Base-by-base conservation (phyloP, 177 flowering plant species). In the Vitis hybrid region DNA sequence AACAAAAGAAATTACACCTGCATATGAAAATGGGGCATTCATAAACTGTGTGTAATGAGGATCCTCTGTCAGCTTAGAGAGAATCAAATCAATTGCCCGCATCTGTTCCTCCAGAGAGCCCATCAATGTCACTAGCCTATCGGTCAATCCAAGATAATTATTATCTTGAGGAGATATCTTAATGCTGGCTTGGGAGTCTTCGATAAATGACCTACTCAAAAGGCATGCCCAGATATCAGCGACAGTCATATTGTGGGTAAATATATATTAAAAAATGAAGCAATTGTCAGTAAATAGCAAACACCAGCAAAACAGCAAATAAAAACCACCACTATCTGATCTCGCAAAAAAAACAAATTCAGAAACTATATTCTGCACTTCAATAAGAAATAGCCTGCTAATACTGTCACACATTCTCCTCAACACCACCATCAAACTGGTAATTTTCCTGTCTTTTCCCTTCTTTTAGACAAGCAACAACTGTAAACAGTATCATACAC, bases 81-180 rank as follows among this genome's bases (percentile, higher is more conserved):
- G 67, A 65, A 96, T 86, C 81, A 93, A 73, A 65, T 82, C 87
- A 72, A 89, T 76, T 46, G 98, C 99, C 41, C 83, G 84, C 91
- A 91, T 84, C 77, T 89, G 97, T 63, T 94, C 97, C 12, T 84
- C 97, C 58, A 90, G 71, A 54, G 91, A 84, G 58, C 99, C 99
- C n/a, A 87, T 80, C 64, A 96, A 55, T 15, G 92, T 92, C 64
- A 96, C 93, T 55, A 96, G 80, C 81, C 99, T 85, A 80, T 96
- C 99, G 67, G 69, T 87, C 81, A 91, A 68, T 15, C 97, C 97
- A 71, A 80, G 75, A 76, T 69, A 90, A 74, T 71, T 83, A 70
- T 82, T 85, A 74, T 96, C 98, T 70, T 83, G 95, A 60, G 97
- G 93, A 35, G 99, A 93, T 78, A 96, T 91, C 77, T 92, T 96